These are phyloP conservation scores for Lasiosphaeria hispida DNA, from an alignment of 495 filamentous ascomycete genomes.

Conservation along the genomic window DNA sequence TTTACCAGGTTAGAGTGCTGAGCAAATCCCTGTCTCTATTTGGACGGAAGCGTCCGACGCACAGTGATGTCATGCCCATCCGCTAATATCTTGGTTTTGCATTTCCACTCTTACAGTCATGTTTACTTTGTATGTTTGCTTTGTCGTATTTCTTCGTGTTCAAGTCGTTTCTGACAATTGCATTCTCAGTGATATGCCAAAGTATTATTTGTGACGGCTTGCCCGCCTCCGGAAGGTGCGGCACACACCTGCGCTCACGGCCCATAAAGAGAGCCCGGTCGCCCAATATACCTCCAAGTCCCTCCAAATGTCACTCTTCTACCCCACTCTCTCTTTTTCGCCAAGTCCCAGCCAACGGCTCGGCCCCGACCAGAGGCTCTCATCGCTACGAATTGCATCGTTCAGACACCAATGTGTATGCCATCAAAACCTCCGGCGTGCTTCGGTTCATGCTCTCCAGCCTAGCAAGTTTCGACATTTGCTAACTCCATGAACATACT, in stretches of 20 bases:
- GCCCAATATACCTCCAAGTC: slow-evolving; percentile 8
- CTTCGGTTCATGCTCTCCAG: slow-evolving; percentile 7
- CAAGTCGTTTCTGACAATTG: no score
- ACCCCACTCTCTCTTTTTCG: slow-evolving; percentile 5
- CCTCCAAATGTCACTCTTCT: slow-evolving; percentile 6
- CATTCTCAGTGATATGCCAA: no score
- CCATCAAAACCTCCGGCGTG: slow-evolving; percentile 1
- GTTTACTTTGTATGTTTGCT: no score
- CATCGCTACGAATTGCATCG: slow-evolving; percentile 3
- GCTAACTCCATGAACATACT: slow-evolving; percentile 4
- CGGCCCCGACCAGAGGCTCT: slow-evolving; percentile 2
- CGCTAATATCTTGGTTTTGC: no score
- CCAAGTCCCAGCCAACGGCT: slow-evolving; percentile 7
- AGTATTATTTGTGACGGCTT: slow-evolving; percentile 8
- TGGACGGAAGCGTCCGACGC: background rate
- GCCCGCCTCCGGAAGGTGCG: slow-evolving; percentile 6
- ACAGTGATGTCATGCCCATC: slow-evolving; percentile 11
- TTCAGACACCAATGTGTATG: slow-evolving; percentile 1
- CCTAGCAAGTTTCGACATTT: slow-evolving; percentile 1
- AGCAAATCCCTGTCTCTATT: background rate
- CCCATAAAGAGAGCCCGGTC: slow-evolving; percentile 5
- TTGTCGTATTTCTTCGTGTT: no score
- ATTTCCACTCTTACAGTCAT: no score
- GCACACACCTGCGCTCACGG: background rate
- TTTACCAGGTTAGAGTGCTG: no score